These are phyloP conservation scores for Neurospora sp. DNA, from an alignment of 495 filamentous ascomycete genomes.

Conservation along the genomic window DNA sequence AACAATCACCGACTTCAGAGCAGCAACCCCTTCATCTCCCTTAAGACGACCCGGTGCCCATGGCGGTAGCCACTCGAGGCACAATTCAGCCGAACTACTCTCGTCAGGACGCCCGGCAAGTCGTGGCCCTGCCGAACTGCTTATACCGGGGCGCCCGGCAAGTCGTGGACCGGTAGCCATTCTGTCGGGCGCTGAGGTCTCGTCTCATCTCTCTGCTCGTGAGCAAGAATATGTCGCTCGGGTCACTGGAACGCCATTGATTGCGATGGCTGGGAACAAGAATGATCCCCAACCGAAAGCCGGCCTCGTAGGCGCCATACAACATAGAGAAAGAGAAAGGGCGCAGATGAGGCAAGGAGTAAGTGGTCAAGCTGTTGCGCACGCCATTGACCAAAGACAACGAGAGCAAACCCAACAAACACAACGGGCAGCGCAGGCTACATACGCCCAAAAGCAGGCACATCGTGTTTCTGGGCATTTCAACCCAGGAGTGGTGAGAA, in stretches of 20 bases:
- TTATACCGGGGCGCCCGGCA: conserved; percentile 19
- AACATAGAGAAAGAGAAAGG: conserved; percentile 64
- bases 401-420: conserved; percentile 44
- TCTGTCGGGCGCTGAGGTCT: conserved; percentile 38
- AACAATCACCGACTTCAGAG: conserved; percentile 34
- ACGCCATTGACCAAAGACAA: conserved; percentile 68
- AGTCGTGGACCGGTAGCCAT: conserved; percentile 24
- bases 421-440: conserved; percentile 20
- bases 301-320: conserved; percentile 67
- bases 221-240: conserved; percentile 92
- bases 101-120: conserved; percentile 12
- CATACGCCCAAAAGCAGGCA: conserved; percentile 28
- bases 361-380: conserved; percentile 62
- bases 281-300: conserved; percentile 38
- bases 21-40: conserved; percentile 36
- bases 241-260: conserved; percentile 70
- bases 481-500: conserved; percentile 7
- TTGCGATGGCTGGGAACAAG: conserved; percentile 54
- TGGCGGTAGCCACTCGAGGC: conserved; percentile 35
- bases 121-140: conserved; percentile 23
- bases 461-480: conserved; percentile 16
- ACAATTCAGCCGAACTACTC: conserved; percentile 19
- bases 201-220: conserved; percentile 72
- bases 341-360: conserved; percentile 60
- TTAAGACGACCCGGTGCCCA: conserved; percentile 15